A percentile compares a stretch with the other conserved stretches of the same genome.
These are phyloP conservation scores for Coniferiporia sulphurascens DNA, from an alignment of 1,284 basidiomycete genomes.

Conservation along the genomic window DNA sequence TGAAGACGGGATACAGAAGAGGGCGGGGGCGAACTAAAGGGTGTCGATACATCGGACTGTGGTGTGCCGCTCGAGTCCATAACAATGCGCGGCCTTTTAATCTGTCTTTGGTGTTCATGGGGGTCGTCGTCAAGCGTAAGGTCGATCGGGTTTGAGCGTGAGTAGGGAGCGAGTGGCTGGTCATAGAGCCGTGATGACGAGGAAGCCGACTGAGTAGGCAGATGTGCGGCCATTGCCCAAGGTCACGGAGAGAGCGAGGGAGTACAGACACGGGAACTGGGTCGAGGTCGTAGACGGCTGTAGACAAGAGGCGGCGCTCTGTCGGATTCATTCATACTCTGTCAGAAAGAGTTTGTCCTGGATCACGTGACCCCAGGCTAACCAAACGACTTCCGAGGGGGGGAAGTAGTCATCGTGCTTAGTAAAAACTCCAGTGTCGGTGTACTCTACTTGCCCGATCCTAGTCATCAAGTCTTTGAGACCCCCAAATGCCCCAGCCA, in stretches of 20 bases:
- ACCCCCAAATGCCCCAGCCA: too few species aligned
- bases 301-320: not conserved
- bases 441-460: too few species aligned
- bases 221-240: slow-evolving; percentile 25
- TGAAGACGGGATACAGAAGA: slow-evolving; percentile 20
- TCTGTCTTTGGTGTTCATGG: slow-evolving; percentile 28
- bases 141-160: slow-evolving; percentile 47
- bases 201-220: slow-evolving; percentile 10
- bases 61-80: slow-evolving; percentile 3
- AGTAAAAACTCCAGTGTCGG: too few species aligned
- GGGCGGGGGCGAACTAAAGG: slow-evolving; percentile 3
- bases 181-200: slow-evolving; percentile 14
- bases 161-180: slow-evolving; percentile 3
- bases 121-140: slow-evolving; percentile 58
- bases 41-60: slow-evolving; percentile 20
- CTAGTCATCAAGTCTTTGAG: too few species aligned
- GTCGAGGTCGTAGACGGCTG: slow-evolving; percentile 4
- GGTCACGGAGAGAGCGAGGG: slow-evolving; percentile 1
- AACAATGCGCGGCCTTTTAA: slow-evolving; percentile 39
- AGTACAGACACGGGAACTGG: not conserved
- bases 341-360: not conserved
- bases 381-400: too few species aligned
- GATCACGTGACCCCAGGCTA: not conserved
- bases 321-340: not conserved
- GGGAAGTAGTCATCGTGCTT: not conserved